These are phyloP conservation scores for Paramyrothecium roridum DNA, from an alignment of 2,329 filamentous ascomycete genomes.

Conservation along the genomic window DNA sequence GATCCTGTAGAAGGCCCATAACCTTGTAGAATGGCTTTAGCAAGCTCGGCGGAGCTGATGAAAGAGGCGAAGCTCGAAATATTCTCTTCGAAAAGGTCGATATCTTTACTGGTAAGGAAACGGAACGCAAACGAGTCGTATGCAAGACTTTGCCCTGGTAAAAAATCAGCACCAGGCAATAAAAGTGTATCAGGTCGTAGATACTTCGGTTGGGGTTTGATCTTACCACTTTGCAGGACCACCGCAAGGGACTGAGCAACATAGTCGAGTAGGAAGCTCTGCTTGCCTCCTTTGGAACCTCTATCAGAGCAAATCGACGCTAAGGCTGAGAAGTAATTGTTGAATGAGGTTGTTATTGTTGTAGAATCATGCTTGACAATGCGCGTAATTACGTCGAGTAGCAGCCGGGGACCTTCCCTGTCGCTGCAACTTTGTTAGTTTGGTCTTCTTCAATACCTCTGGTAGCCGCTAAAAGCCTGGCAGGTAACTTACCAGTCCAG, in stretches of 20 bases:
- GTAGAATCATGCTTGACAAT: slow-evolving; percentile 17
- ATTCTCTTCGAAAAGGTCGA: slow-evolving; percentile 39
- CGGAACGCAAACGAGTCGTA: slow-evolving; percentile 34
- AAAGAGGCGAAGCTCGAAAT: slow-evolving; percentile 28
- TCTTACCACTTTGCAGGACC: background rate
- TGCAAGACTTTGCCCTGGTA: slow-evolving; percentile 9
- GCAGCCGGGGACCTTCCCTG: background rate
- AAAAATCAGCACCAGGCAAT: background rate
- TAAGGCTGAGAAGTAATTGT: slow-evolving; percentile 38
- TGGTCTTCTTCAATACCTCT: no score
- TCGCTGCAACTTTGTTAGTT: slow-evolving; percentile 3
- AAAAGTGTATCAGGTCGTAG: background rate
- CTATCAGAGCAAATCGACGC: slow-evolving; percentile 28
- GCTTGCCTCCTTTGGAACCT: slow-evolving; percentile 7
- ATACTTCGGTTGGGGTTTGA: background rate
- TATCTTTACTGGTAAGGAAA: slow-evolving; percentile 32
- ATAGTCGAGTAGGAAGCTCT: background rate
- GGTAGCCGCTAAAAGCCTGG: no score
- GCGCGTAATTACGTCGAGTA: slow-evolving; percentile 33
- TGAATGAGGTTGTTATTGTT: slow-evolving; percentile 16
- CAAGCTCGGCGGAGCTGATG: slow-evolving; percentile 38
- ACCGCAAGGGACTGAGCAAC: slow-evolving; percentile 18
- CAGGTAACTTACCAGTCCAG: slow-evolving; percentile 14
- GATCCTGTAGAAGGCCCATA: slow-evolving; percentile 22
- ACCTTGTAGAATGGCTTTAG: slow-evolving; percentile 34